Base-by-base conservation (phyloP, 2,329 filamentous ascomycete species). In the Tolypocladium nubicola region DNA sequence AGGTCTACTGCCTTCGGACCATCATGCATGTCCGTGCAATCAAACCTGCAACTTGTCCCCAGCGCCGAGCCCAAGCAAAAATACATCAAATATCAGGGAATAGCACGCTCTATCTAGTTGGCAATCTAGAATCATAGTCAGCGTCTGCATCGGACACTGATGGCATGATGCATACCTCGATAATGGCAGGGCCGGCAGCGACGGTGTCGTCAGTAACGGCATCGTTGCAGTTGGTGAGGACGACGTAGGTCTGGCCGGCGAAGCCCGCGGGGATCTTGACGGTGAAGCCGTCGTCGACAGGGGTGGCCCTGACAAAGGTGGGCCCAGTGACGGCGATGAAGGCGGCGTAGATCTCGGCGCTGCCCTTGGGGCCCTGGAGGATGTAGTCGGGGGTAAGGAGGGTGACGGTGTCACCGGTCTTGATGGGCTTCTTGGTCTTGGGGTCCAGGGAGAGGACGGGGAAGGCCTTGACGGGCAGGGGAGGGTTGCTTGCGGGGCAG, bases 211-310 rank as follows among this genome's bases (percentile, higher is more conserved):
- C 68, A 11, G 60, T 61, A 16, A 69, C 67, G 3, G 59, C 57
- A 14, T 60, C 70, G 57, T 72, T 67, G 39, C 68, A 70, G 21
- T 67, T 70, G 47, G 63, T 67, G 37, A 73, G 63, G 16, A 72
- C 67, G 35, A 68, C 64, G 58, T 73, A 73, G 10, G 69, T 67
- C 64, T 73, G 71, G 39, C 71, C 70, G 7, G 57, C 59, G 16
- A 62, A 62, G 30, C 61, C 64, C 21, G 58, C 37, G 26, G 65
- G 64, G 33, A 64, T 53, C 30, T 53, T 37, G 49, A 59, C 58
- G 14, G 59, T 56, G 53, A 60, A 63, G 47, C 56, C 53, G 14
- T 53, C 59, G 3, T 57, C 26, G 11, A 56, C 53, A 4, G 55
- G 47, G 1, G 45, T 56, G 8, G 57, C 57, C 9, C 43, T 8